Percentiles rank a stretch among this genome's conserved stretches.
These are phyloP conservation scores for Magnusiomyces paraingens DNA, from an alignment of 1,139 yeast species.

Conservation along the genomic window DNA sequence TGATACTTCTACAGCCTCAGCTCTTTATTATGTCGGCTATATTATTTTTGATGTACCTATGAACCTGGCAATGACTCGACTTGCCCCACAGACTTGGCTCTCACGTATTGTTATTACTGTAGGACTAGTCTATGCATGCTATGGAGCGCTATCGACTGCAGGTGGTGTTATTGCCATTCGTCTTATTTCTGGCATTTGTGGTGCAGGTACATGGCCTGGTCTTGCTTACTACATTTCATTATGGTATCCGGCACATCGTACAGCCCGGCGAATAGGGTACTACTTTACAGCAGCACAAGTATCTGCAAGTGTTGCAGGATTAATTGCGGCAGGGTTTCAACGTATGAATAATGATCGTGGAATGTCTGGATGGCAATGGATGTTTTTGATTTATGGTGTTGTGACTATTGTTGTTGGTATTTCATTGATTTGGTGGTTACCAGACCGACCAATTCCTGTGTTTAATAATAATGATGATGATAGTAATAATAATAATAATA, in stretches of 20 bases:
- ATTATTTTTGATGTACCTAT: constrained; percentile 82
- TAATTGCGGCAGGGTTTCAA: constrained; percentile 83
- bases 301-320: constrained; percentile 79
- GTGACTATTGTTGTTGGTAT: constrained; percentile 65
- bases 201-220: constrained; percentile 95
- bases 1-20: constrained; percentile 68
- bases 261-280: constrained; percentile 76
- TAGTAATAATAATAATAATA: background rate
- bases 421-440: constrained; percentile 73
- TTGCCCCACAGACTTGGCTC: constrained; percentile 82
- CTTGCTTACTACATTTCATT: constrained; percentile 75
- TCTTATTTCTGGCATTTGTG: constrained; percentile 69
- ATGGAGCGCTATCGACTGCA: constrained; percentile 48
- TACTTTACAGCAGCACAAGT: constrained; percentile 89
- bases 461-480: background rate
- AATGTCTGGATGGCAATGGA: constrained; percentile 81
- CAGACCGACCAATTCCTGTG: constrained; percentile 51
- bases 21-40: constrained; percentile 75
- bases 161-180: constrained; percentile 66
- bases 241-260: constrained; percentile 80
- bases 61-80: constrained; percentile 77
- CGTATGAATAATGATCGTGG: constrained; percentile 70
- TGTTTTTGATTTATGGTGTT: constrained; percentile 70
- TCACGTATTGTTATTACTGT: constrained; percentile 71
- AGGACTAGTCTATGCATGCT: constrained; percentile 72